A percentile compares a stretch with the other conserved stretches of the same genome.
These are phyloP conservation scores for Theobroma cacao DNA, from an alignment of 345 rosid species.

Conservation along the genomic window DNA sequence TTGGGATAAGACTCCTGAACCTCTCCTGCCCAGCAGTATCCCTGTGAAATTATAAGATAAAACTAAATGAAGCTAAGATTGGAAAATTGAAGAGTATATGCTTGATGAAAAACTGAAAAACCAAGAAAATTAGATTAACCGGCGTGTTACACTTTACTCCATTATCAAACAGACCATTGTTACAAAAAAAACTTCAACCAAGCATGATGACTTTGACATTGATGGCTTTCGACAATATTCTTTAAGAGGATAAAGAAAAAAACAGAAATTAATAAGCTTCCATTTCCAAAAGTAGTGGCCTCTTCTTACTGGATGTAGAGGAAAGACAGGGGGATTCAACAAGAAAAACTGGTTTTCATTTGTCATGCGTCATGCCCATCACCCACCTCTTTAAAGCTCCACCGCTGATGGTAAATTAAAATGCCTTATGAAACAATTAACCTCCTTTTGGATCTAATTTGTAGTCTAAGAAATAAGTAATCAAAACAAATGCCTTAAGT, in stretches of 20 bases:
- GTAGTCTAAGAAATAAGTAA: not conserved
- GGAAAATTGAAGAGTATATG: not conserved
- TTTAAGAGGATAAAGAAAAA: not conserved
- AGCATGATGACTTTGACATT: not conserved
- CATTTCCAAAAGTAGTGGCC: not conserved
- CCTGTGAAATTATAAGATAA: constrained; percentile 39
- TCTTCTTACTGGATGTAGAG: not conserved
- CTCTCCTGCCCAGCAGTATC: constrained; percentile 99
- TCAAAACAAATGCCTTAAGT: not conserved
- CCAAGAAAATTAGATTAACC: not conserved
- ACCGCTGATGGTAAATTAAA: not conserved
- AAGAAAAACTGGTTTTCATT: not conserved
- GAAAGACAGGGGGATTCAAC: not conserved
- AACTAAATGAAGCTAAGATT: not conserved
- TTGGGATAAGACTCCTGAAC: constrained; percentile 90
- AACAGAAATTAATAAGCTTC: not conserved
- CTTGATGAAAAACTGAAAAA: not conserved
- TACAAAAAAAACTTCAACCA: not conserved
- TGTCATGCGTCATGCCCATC: not conserved
- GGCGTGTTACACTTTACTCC: not conserved
- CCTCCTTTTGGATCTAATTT: not conserved
- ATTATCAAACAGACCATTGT: not conserved
- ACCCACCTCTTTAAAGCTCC: not conserved
- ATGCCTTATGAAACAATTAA: not conserved
- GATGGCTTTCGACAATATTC: not conserved